A percentile compares a stretch with the other conserved stretches of the same genome.
These are phyloP conservation scores for Dichotomopilus funicola DNA, from an alignment of 2,329 filamentous ascomycete genomes.

Conservation along the genomic window DNA sequence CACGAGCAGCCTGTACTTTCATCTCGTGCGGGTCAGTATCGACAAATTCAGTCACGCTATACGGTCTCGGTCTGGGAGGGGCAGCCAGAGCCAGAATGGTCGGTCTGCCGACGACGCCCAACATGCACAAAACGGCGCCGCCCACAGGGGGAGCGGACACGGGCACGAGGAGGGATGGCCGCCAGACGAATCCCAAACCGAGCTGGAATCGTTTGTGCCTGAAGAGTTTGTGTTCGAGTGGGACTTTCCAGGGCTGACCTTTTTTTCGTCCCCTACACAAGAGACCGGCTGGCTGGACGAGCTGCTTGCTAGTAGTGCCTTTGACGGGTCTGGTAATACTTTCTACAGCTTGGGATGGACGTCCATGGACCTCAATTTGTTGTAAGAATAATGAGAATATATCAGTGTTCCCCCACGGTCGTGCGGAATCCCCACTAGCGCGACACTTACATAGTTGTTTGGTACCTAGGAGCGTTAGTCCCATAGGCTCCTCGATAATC, in stretches of 20 bases:
- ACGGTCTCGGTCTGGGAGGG: not conserved
- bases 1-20: not conserved
- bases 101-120: not conserved
- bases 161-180: not conserved
- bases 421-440: too few species aligned
- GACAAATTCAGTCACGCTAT: conserved; percentile 1
- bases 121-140: not conserved
- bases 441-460: too few species aligned
- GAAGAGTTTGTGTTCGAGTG: conserved; percentile 6
- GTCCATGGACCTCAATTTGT: not conserved
- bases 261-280: conserved; percentile 1
- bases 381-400: not conserved
- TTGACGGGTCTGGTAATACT: not conserved
- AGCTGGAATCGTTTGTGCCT: conserved; percentile 4
- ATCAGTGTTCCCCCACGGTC: too few species aligned
- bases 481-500: too few species aligned
- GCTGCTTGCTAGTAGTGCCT: not conserved
- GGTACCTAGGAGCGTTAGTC: too few species aligned
- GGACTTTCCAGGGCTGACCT: conserved; percentile 1
- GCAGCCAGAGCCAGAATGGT: too few species aligned
- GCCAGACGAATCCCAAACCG: not conserved
- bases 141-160: not conserved
- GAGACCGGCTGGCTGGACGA: conserved; percentile 5
- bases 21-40: conserved; percentile 3
- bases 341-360: conserved; percentile 1